Base-by-base conservation (phyloP, 495 filamentous ascomycete species). In the Penicillium bialowiezense region DNA sequence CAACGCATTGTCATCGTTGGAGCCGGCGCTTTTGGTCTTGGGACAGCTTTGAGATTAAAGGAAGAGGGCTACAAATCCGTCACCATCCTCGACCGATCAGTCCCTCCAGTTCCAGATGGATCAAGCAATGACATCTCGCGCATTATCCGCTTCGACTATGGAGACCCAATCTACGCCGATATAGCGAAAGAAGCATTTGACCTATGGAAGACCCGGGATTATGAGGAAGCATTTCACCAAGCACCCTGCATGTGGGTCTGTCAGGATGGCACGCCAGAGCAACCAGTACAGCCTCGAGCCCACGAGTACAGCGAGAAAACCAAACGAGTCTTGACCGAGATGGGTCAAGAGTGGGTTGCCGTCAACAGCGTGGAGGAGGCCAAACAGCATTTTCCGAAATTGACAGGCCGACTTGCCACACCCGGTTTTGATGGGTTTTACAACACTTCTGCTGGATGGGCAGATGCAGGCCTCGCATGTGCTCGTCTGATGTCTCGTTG, bases 91-190 rank as follows among this genome's bases (percentile, higher is more conserved):
- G 87, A 90, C 58, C 77, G 84, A 12, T 75, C 68, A 1, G 68
- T 77, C 17, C 50, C 68, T 55, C 71, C 81, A 1, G 85, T 87
- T 7, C 75, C 76, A 19, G 79, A 88, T 50, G 78, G 78, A 23
- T 74, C 81, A 18, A 83, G 77, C 51, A 75, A 82, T 54, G 86
- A 88, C 63, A 80, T 78, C n/a, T 87, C 84, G 7, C 80, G 85
- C 32, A 79, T 88, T 32, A 77, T 92, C 50, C 76, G 88, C 21
- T 70, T 86, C 41, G 88, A 92, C 69, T 92, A 92, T 59, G 73
- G 78, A 4, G 82, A 90, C 59, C 64, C 74, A 1, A 70, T 77
- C 4, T 92, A 92, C 58, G 75, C 83, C 8, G 57, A 66, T 3
- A 81, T 95, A 32, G 83, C 75, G 5, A 70, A 78, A 13, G 70